Evolutionary conservation across 169 alveolate genomes (phyloP).

Genomic region (Sarcocystis neurona): DNA sequence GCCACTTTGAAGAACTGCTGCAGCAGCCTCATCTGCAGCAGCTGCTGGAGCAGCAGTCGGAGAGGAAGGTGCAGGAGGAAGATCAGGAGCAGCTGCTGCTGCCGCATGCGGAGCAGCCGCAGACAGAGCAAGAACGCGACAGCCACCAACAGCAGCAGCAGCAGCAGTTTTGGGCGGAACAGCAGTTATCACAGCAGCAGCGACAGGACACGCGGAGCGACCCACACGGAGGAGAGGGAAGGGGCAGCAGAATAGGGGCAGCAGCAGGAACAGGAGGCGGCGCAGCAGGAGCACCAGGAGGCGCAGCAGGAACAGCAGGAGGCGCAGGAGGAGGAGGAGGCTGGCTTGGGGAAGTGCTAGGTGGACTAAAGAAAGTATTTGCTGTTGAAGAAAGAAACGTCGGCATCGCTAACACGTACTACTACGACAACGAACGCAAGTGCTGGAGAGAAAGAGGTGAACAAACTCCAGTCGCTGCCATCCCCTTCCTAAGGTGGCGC

Average conservation of each 20-base stretch:
- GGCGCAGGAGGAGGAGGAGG: slow-evolving; percentile 26
- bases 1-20: not conserved
- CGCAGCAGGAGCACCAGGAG: not conserved
- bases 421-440: slow-evolving; percentile 64
- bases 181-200: not conserved
- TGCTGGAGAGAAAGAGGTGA: slow-evolving; percentile 70
- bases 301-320: not conserved
- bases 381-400: slow-evolving; percentile 66
- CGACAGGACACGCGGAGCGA: too few relatives aligned
- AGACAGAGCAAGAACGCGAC: too few relatives aligned
- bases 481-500: too few relatives aligned
- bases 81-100: not conserved
- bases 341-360: slow-evolving; percentile 63
- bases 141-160: not conserved
- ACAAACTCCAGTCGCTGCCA: not conserved
- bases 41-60: not conserved
- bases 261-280: too few relatives aligned
- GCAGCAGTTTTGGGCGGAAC: not conserved
- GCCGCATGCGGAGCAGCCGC: not conserved
- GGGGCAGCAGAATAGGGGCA: too few relatives aligned
- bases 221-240: too few relatives aligned
- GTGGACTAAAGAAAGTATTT: slow-evolving; percentile 65
- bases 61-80: not conserved
- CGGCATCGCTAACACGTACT: slow-evolving; percentile 71
- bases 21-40: not conserved